Percentiles rank a stretch among this genome's conserved stretches.
Conservation (phyloP, 2,329 filamentous ascomycete genomes). For the Bipolaris victoriae region DNA sequence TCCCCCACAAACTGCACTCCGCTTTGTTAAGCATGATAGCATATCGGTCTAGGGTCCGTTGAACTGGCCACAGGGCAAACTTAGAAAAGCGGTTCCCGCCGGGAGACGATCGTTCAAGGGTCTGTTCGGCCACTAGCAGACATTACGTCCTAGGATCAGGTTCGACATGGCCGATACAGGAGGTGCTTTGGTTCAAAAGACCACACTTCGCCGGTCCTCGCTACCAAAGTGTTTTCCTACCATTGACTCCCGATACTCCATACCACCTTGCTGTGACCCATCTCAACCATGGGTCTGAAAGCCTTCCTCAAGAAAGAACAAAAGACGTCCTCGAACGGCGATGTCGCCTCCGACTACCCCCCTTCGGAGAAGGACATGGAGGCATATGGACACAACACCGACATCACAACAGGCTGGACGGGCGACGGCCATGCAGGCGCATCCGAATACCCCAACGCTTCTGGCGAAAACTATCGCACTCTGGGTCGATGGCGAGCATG, state of each 20-base stretch:
- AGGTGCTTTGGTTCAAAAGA: slow-evolving; percentile 30
- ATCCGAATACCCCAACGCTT: slow-evolving; percentile 27
- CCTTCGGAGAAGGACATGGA: slow-evolving; percentile 28
- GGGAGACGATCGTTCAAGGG: slow-evolving; percentile 28
- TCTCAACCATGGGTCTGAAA: slow-evolving; percentile 33
- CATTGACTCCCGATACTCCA: not conserved
- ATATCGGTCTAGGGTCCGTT: slow-evolving; percentile 7
- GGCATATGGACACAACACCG: slow-evolving; percentile 31
- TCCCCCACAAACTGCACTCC: slow-evolving; percentile 38
- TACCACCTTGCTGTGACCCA: not conserved
- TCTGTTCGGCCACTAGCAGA: slow-evolving; percentile 34
- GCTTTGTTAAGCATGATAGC: slow-evolving; percentile 19
- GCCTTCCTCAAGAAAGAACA: slow-evolving; percentile 34
- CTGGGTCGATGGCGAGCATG: slow-evolving; percentile 38
- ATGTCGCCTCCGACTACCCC: slow-evolving; percentile 22
- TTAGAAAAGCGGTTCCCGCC: slow-evolving; percentile 2
- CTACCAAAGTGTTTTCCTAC: slow-evolving; percentile 7
- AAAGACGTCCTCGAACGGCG: slow-evolving; percentile 17
- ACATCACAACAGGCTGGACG: slow-evolving; percentile 34
- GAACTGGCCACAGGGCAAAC: slow-evolving; percentile 10
- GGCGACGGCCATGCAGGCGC: slow-evolving; percentile 32
- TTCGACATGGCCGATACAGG: slow-evolving; percentile 37
- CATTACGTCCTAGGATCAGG: slow-evolving; percentile 25
- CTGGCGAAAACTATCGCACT: slow-evolving; percentile 34
- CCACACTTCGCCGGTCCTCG: slow-evolving; percentile 16